These are phyloP conservation scores for Phaeotremella fagi DNA, from an alignment of 768 basidiomycete species.

Conservation along the genomic window DNA sequence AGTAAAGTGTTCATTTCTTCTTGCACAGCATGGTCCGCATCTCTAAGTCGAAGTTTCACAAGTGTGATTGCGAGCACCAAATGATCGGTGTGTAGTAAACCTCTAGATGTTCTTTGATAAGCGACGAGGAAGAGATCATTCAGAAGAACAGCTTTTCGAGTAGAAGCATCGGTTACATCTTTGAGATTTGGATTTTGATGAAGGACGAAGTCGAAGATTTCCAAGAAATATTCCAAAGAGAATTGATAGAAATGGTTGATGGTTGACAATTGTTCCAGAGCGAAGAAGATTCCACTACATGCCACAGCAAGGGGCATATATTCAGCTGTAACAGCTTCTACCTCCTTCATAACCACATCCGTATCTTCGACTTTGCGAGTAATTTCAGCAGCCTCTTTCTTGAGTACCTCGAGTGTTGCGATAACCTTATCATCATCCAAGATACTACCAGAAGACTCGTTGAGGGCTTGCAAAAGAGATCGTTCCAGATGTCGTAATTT, in stretches of 20 bases:
- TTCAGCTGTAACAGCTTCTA: slow-evolving; percentile 90
- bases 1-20: slow-evolving; percentile 90
- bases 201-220: slow-evolving; percentile 93
- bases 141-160: slow-evolving; percentile 71
- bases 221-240: slow-evolving; percentile 94
- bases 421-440: slow-evolving; percentile 95
- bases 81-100: slow-evolving; percentile 83
- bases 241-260: slow-evolving; percentile 99
- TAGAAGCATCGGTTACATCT: slow-evolving; percentile 65
- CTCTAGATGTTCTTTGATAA: slow-evolving; percentile 82
- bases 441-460: slow-evolving; percentile 94
- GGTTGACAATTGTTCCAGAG: slow-evolving; percentile 85
- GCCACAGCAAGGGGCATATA: slow-evolving; percentile 92
- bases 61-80: slow-evolving; percentile 85
- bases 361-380: slow-evolving; percentile 95
- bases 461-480: slow-evolving; percentile 84
- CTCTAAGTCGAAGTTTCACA: slow-evolving; percentile 76
- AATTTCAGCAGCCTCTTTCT: slow-evolving; percentile 92
- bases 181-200: slow-evolving; percentile 86
- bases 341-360: slow-evolving; percentile 89
- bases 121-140: slow-evolving; percentile 84
- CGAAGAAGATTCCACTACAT: slow-evolving; percentile 94
- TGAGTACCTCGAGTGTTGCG: slow-evolving; percentile 87
- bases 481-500: slow-evolving; percentile 89
- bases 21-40: slow-evolving; percentile 49